Base-by-base conservation (phyloP, 495 filamentous ascomycete genomes). In the Mytilinidion resinicola region DNA sequence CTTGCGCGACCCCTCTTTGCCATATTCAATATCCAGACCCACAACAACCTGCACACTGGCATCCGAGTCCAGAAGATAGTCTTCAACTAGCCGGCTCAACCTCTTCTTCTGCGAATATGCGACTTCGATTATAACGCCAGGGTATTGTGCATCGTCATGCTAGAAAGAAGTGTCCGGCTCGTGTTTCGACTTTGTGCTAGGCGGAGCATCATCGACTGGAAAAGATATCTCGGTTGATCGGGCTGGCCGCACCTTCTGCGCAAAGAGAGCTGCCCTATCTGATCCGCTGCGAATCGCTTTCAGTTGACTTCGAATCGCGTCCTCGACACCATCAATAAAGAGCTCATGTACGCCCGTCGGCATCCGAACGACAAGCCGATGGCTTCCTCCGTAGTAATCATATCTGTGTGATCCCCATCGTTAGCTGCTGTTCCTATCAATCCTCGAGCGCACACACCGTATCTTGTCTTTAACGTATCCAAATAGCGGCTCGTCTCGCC, bases 61-160 rank as follows among this genome's bases (percentile, higher is more conserved):
- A 52, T 52, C 36, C 19, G 9, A 36, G 36, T 52, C 50, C 19
- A 52, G 19, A 39, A 52, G 50, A 52, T 52, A 72, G 34, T 72
- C 65, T 59, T 70, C 66, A 15, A 65, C 70, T 42, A 74, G 59
- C 63, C 63, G 56, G 21, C 49, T 15, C 61, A 70, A 43, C 48
- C 30, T 50, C 57, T 70, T 69, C 48, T 70, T 72, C 62, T 71
- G 65, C 36, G 67, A 70, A 64, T 74, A 72, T 59, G 70, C 67
- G 25, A 72, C 62, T 64, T 74, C 70, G 41, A 72, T 65, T 25
- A 72, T 60, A 30, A 73, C 65, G 36, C 69, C 65, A 37, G 65
- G 68, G 56, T 60, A 71, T 49, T 52, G 55, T 54, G 71, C 62
- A 38, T 64, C 47, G 10, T 15, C 9, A 60, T 72, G 69, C 20